These are phyloP conservation scores for Gossypium arboreum DNA, from an alignment of 345 rosid species.

Conservation along the genomic window DNA sequence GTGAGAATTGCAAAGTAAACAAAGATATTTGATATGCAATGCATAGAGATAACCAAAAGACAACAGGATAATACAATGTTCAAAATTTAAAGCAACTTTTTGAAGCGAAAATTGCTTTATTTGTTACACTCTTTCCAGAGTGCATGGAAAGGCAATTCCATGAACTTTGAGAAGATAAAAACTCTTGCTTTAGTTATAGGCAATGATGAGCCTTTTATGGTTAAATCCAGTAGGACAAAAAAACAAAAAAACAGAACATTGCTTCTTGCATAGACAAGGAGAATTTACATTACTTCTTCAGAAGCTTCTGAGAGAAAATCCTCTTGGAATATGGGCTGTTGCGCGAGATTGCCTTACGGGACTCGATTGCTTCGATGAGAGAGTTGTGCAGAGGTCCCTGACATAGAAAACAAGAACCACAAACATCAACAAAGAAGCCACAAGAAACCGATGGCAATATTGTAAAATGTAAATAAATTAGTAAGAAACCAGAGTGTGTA, in stretches of 20 bases:
- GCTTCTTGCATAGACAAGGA: conserved; percentile 1
- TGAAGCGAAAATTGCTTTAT: conserved; percentile 9
- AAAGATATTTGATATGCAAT: neutral
- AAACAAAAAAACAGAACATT: neutral
- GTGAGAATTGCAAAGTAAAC: neutral
- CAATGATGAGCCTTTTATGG: conserved; percentile 1
- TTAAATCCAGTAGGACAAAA: conserved; percentile 4
- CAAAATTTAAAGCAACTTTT: conserved; percentile 10
- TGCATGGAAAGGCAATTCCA: neutral
- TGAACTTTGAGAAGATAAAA: conserved; percentile 9
- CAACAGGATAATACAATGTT: conserved; percentile 13
- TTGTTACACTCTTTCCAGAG: conserved; percentile 5
- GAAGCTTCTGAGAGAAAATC: conserved; percentile 1
- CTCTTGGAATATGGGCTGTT: conserved; percentile 4
- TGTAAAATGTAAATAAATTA: neutral
- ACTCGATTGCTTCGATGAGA: neutral
- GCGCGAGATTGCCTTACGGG: neutral
- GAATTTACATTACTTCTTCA: conserved; percentile 25
- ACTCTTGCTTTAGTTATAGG: neutral
- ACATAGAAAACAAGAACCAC: neutral
- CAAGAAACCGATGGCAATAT: neutral
- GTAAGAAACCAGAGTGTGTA: neutral
- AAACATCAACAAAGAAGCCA: neutral
- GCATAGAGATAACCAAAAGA: neutral
- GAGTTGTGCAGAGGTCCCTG: neutral